These are phyloP conservation scores for Triticum urartu DNA, from an alignment of 176 grass and related monocot species.

Conservation along the genomic window DNA sequence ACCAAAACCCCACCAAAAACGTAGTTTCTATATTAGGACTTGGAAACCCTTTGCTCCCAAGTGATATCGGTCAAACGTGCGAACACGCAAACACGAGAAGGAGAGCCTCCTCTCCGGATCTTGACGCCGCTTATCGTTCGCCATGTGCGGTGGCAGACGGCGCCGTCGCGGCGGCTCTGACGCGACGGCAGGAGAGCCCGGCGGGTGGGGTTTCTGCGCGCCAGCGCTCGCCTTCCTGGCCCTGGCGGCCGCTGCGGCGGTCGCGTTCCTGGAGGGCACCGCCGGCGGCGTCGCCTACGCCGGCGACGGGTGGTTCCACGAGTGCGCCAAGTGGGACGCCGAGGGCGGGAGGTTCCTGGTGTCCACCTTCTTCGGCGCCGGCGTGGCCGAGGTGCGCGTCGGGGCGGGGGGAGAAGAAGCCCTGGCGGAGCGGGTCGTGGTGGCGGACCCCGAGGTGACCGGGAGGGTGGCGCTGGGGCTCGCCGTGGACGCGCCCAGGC, in stretches of 20 bases:
- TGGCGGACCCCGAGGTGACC: constrained; percentile 52
- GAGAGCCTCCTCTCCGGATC: background rate
- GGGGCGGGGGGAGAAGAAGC: background rate
- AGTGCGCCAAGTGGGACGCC: constrained; percentile 97
- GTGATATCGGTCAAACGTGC: background rate
- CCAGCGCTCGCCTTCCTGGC: constrained; percentile 31
- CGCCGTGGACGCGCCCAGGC: constrained; percentile 48
- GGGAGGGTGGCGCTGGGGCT: constrained; percentile 61
- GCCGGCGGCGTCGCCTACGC: constrained; percentile 48
- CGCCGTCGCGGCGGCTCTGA: constrained; percentile 11
- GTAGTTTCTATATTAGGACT: background rate
- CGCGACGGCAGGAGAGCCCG: background rate
- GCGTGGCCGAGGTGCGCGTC: constrained; percentile 54
- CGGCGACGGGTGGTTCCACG: constrained; percentile 61
- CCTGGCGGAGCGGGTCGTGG: constrained; percentile 43
- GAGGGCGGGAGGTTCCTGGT: constrained; percentile 55
- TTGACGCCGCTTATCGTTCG: background rate
- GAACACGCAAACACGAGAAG: background rate
- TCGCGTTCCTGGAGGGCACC: constrained; percentile 71
- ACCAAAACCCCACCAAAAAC: constrained; percentile 27
- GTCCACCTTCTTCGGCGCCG: constrained; percentile 56
- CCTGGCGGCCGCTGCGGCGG: constrained; percentile 49
- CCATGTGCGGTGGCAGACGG: constrained; percentile 52
- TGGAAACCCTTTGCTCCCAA: background rate
- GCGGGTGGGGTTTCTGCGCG: constrained; percentile 1